A percentile compares a stretch with the other conserved stretches of the same genome.
These are phyloP conservation scores for Botryosphaeria dothidea DNA, from an alignment of 2,329 filamentous ascomycete genomes.

Conservation along the genomic window DNA sequence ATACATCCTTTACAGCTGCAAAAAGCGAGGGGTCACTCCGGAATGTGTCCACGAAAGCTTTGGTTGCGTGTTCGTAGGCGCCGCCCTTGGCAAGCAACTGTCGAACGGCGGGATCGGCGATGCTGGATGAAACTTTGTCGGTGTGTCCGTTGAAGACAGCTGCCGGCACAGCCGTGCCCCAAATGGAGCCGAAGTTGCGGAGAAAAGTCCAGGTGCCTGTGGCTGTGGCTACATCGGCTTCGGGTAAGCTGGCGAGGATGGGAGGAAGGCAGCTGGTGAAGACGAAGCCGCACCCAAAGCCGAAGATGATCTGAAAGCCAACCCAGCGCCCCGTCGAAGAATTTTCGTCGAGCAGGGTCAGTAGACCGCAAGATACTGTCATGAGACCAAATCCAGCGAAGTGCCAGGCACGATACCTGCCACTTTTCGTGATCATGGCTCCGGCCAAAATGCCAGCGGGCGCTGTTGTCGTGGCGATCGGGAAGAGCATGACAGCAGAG, in stretches of 20 bases:
- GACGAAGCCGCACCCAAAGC: constrained; percentile 29
- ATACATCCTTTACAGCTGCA: constrained; percentile 26
- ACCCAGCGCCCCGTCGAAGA: constrained; percentile 25
- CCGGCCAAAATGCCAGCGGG: constrained; percentile 29
- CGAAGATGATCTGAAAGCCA: constrained; percentile 28
- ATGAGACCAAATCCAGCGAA: constrained; percentile 26
- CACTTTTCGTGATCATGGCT: constrained; percentile 32
- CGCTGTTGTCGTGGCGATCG: constrained; percentile 29
- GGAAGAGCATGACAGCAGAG: constrained; percentile 38
- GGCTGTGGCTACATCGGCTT: constrained; percentile 25
- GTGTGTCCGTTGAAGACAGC: constrained; percentile 34
- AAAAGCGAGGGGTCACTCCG: background rate
- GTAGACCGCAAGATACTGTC: constrained; percentile 27
- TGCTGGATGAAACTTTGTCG: constrained; percentile 20
- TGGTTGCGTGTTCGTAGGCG: constrained; percentile 31
- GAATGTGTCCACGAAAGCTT: constrained; percentile 26
- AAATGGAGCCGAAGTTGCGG: constrained; percentile 30
- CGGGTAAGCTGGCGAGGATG: constrained; percentile 31
- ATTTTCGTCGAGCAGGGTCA: constrained; percentile 22
- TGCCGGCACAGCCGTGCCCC: constrained; percentile 32
- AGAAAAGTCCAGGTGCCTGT: constrained; percentile 33
- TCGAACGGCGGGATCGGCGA: constrained; percentile 20
- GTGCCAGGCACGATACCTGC: constrained; percentile 25
- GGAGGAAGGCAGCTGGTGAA: constrained; percentile 32
- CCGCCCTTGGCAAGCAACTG: constrained; percentile 25